Base-by-base conservation (phyloP, 805 yeast genomes). In the Candida insectorum region DNA sequence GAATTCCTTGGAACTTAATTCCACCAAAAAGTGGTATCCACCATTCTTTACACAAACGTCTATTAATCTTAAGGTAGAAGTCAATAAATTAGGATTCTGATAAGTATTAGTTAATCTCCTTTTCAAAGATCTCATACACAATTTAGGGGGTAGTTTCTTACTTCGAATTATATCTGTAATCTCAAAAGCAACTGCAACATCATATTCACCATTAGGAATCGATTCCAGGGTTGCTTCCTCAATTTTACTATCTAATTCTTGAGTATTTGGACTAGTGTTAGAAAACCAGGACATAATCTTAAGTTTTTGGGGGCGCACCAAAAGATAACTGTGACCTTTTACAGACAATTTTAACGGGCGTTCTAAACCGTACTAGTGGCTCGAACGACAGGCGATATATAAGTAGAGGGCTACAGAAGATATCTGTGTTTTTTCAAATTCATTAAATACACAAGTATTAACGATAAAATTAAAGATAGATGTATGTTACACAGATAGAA, bases 11-110 rank as follows among this genome's bases (percentile, higher is more conserved):
- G 89, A 73, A 21, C 91, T 76, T 19, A 89, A 69, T 49, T 87
- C 96, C 14, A 65, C 69, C 15, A 91, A 67, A 48, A 93, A 89
- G 48, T 86, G 95, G 30, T 69, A 68, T 6, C 98, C 98, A 29
- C 96, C 89, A 54, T 93, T 93, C 60, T 93, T 93, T 35, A 91
- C 81, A 59, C 96, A 85, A 28, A 86, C 72, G 48, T 93, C 97
- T 20, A 82, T 69, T 41, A 93, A 65, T 50, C 82, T 84, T 51
- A 93, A 71, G 0, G 89, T 69, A 4, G 93, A 75, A 17, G 79
- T 69, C 50, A 85, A 85, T 7, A 80, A 75, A 55, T 89, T 88
- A 8, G 97, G 95, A 53, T 89, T 89, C 35, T 67, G 63, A 38
- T 61, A 49, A 15, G 79, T 74, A 20, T 62, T 55, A 17, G 80